These are phyloP conservation scores for Yamadazyma philogaea DNA, from an alignment of 805 yeast species.

Conservation along the genomic window DNA sequence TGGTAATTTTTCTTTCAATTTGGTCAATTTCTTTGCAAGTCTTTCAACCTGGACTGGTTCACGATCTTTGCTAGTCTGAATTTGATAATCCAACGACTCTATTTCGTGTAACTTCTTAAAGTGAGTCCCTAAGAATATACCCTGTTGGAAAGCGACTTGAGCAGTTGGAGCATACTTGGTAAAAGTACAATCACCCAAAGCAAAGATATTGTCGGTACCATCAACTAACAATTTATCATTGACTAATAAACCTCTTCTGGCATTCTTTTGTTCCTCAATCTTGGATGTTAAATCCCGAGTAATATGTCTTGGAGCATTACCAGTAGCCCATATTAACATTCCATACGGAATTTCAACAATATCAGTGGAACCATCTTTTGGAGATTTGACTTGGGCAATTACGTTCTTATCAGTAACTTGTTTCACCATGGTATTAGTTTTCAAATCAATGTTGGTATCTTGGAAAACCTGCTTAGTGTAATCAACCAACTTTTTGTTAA, in stretches of 20 bases:
- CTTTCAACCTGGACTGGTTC: constrained; percentile 41
- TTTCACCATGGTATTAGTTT: constrained; percentile 85
- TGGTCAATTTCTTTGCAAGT: constrained; percentile 45
- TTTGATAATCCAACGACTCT: constrained; percentile 51
- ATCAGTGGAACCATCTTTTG: constrained; percentile 60
- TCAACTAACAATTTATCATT: constrained; percentile 78
- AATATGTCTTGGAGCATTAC: constrained; percentile 84
- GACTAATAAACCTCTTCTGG: constrained; percentile 86
- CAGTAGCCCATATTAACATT: constrained; percentile 95
- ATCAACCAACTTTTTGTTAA: constrained; percentile 63
- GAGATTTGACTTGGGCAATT: constrained; percentile 62
- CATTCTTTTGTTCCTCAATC: constrained; percentile 74
- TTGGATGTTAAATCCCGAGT: constrained; percentile 61
- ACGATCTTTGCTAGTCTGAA: constrained; percentile 37
- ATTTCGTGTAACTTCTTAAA: constrained; percentile 63
- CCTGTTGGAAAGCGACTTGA: constrained; percentile 96
- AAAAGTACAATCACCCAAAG: constrained; percentile 92
- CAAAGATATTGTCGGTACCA: constrained; percentile 81
- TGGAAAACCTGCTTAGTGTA: constrained; percentile 79
- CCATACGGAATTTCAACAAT: constrained; percentile 78
- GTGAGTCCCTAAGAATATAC: constrained; percentile 70
- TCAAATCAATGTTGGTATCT: constrained; percentile 64
- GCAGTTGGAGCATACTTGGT: constrained; percentile 94
- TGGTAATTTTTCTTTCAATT: constrained; percentile 41
- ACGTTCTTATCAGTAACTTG: constrained; percentile 72